Evolutionary conservation across 345 rosid genomes (phyloP), one percentile per base, ranked within the genome.

Genomic region (Syzygium aromaticum): DNA sequence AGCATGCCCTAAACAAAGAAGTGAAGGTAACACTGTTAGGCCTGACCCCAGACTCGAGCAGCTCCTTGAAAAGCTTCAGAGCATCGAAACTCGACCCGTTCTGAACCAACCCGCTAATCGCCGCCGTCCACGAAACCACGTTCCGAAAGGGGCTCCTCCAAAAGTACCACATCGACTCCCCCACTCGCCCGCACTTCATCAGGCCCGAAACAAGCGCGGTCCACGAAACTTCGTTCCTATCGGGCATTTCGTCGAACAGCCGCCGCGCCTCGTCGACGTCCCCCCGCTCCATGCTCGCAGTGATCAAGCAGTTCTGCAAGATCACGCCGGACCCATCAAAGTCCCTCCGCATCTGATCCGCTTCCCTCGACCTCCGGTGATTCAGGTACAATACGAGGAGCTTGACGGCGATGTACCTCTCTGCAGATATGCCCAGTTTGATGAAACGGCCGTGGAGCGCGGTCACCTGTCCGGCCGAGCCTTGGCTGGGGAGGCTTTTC

Each of bases 191-290:
- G 27, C 89, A 85, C 88, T 89, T 94, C 94, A 94, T 91, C 61
- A 91, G 88, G 19, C 95, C 95, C 13, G 94, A 92, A 87, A 94
- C 91, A 89, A 94, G 56, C 23, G 90, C 84, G 2, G 95, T 93
- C 96, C 96, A 94, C 0, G 95, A 89, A 33, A 93, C 89, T 84
- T 90, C 95, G 40, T 93, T 93, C 84, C 93, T 93, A 33, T 91
- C 90, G 12, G 94, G 95, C 96, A 94, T 94, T 93, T 91, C 94
- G 33, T 93, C 94, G 87, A 93, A 93, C 91, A 94, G 30, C 52
- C 61, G 82, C 16, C 84, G 94, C 61, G 96, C 96, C 87, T 88
- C 85, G 6, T 89, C 88, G 23, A 94, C 86, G 23, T 92, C 88
- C 77, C 94, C 96, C 92, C 92, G 85, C 84, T 86, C 89, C 13